Evolutionary conservation across 768 basidiomycete species (phyloP).

Genomic region (Brasilioporus rufonigricans): DNA sequence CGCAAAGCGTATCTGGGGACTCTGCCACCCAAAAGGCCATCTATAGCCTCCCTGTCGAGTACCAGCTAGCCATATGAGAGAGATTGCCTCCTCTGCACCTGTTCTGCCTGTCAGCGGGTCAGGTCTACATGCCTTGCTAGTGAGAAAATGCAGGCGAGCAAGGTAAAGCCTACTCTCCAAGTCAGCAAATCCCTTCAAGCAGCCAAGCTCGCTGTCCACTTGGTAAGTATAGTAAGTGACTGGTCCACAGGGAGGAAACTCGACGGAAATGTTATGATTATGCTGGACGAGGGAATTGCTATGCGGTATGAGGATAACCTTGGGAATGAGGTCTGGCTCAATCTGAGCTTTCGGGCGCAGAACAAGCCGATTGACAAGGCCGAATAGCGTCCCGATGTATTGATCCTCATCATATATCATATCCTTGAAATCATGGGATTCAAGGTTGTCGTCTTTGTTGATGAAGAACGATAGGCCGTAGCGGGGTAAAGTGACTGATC

Average conservation of each 20-base stretch:
- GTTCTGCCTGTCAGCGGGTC: background rate
- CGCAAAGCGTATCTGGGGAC: background rate
- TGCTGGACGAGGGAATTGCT: background rate
- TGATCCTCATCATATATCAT: constrained; percentile 1
- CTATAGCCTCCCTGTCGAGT: background rate
- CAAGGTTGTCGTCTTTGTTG: background rate
- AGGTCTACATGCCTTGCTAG: background rate
- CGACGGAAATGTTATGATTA: background rate
- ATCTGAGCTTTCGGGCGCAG: background rate
- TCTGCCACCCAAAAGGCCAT: background rate
- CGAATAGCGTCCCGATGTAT: background rate
- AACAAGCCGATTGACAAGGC: background rate
- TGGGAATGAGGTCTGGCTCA: background rate
- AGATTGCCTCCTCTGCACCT: background rate
- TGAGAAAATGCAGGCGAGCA: background rate
- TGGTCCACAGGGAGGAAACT: background rate
- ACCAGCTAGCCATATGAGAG: background rate
- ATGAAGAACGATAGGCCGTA: background rate
- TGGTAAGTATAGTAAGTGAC: background rate
- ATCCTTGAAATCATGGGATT: background rate
- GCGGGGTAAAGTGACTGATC: background rate
- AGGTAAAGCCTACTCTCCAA: background rate
- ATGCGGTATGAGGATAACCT: background rate
- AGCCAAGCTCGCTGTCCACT: background rate
- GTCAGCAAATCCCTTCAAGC: background rate